These are phyloP conservation scores for Thermomyces lanuginosus DNA, from an alignment of 2,329 filamentous ascomycete species.

Conservation along the genomic window DNA sequence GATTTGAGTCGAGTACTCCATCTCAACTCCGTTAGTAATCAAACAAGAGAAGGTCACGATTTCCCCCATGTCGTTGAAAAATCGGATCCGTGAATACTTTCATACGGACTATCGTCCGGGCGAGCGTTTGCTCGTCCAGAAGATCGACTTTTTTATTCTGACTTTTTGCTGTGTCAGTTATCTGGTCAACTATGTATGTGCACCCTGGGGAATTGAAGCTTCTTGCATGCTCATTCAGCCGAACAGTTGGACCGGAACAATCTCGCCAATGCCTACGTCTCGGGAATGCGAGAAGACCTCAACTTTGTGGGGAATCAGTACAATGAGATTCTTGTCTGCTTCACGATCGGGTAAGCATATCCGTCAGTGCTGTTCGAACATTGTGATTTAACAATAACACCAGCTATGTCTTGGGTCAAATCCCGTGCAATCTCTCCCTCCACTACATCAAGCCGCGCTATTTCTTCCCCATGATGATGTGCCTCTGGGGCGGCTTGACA, in stretches of 20 bases:
- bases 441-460: constrained; percentile 13
- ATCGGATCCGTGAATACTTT: not conserved
- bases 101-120: constrained; percentile 1
- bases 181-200: constrained; percentile 18
- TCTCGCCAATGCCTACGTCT: constrained; percentile 33
- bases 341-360: constrained; percentile 11
- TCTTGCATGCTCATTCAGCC: not conserved
- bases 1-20: no score
- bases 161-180: constrained; percentile 31
- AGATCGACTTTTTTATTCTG: constrained; percentile 36
- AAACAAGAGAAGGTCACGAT: no score
- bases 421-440: constrained; percentile 13
- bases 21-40: no score
- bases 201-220: no score
- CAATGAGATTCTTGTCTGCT: constrained; percentile 13
- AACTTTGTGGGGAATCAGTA: constrained; percentile 16
- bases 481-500: constrained; percentile 17
- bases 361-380: not conserved
- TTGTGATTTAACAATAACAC: not conserved
- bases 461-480: constrained; percentile 15
- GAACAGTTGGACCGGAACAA: constrained; percentile 34
- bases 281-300: constrained; percentile 20
- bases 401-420: constrained; percentile 7
- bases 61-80: no score
- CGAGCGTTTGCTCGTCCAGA: constrained; percentile 32